phyloP scores from a whole-genome alignment of 2,329 filamentous ascomycete species.

The Cadophora gregata region DNA sequence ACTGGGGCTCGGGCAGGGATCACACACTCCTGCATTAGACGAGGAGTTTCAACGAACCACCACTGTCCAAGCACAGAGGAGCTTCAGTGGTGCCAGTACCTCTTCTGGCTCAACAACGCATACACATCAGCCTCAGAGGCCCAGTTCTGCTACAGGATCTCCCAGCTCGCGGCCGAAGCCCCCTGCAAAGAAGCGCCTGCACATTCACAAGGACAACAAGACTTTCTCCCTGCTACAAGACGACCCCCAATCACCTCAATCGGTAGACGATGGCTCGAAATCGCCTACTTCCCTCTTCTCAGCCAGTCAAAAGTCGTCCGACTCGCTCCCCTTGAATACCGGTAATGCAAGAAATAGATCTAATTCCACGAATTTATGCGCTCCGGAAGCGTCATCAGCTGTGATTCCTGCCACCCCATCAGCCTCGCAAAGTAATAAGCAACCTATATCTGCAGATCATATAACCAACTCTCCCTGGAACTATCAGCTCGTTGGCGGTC shows the following conservation, averaged over 20 bases:
- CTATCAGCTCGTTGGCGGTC: constrained; percentile 44
- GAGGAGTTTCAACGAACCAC: constrained; percentile 39
- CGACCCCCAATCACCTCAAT: constrained; percentile 31
- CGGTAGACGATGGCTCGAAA: constrained; percentile 31
- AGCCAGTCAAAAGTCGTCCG: constrained; percentile 36
- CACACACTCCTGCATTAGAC: constrained; percentile 32
- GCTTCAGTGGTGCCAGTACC: constrained; percentile 30
- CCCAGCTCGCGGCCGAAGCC: constrained; percentile 36
- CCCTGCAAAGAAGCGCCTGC: constrained; percentile 40
- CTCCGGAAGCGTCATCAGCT: constrained; percentile 31
- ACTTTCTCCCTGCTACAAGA: constrained; percentile 43
- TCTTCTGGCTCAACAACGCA: constrained; percentile 38
- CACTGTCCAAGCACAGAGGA: constrained; percentile 32
- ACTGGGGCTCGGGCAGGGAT: constrained; percentile 23
- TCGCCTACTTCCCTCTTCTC: constrained; percentile 35
- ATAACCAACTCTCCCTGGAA: constrained; percentile 43
- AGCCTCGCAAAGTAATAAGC: constrained; percentile 33
- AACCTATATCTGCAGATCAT: constrained; percentile 41
- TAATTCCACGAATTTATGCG: constrained; percentile 42
- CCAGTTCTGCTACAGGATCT: constrained; percentile 39
- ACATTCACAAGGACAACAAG: constrained; percentile 43
- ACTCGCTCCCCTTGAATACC: constrained; percentile 36
- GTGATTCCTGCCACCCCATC: constrained; percentile 35
- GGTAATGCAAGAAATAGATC: constrained; percentile 33
- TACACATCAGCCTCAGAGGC: constrained; percentile 33